Conservation (phyloP, 257 asterid genomes). For the Solanum chmielewskii region DNA sequence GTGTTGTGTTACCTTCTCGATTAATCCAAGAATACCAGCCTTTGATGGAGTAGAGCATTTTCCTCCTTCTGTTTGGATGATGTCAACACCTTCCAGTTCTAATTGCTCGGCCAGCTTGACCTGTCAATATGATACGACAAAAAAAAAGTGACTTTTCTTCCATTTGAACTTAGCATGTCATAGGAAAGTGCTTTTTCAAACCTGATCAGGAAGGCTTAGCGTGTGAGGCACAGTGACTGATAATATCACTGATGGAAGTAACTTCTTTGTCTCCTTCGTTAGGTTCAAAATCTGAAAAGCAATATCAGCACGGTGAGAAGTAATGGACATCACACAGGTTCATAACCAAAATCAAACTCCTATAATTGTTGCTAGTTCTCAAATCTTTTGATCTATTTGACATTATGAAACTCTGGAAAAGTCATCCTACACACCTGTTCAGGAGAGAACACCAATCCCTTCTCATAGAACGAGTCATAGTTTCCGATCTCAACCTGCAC, state of each 20-base stretch:
- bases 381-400: background rate
- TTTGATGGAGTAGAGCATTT: conserved; percentile 63
- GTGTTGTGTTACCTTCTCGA: conserved; percentile 50
- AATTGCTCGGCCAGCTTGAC: conserved; percentile 68
- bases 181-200: background rate
- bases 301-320: background rate
- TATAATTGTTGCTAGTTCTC: background rate
- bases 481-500: conserved; percentile 85
- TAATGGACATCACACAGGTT: background rate
- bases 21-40: conserved; percentile 75
- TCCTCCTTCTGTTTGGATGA: conserved; percentile 93
- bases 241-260: conserved; percentile 54
- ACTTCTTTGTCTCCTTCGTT: conserved; percentile 57
- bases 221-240: conserved; percentile 94
- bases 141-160: background rate
- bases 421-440: conserved; percentile 42
- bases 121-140: conserved; percentile 10
- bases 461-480: conserved; percentile 77
- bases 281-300: conserved; percentile 45
- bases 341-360: background rate
- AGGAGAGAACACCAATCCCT: conserved; percentile 61
- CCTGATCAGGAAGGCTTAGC: conserved; percentile 91
- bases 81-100: conserved; percentile 75
- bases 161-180: background rate
- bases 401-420: background rate